phyloP scores from a whole-genome alignment of 2,329 filamentous ascomycete species.

The Colletotrichum somersetense region DNA sequence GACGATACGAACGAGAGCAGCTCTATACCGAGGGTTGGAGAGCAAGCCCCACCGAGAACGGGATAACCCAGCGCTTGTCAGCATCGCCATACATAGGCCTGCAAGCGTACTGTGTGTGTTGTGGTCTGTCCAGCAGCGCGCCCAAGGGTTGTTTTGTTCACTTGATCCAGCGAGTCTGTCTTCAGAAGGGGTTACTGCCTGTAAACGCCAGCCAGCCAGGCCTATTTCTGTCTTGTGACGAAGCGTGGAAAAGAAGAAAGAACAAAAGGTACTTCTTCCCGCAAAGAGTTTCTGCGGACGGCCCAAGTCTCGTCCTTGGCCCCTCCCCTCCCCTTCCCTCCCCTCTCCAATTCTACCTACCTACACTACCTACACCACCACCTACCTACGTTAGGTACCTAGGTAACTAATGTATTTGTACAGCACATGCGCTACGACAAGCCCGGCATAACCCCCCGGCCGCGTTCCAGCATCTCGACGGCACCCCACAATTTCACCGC shows the following conservation, averaged over 20 bases:
- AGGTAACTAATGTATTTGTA: background rate
- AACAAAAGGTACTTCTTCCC: background rate
- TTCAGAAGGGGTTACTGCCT: background rate
- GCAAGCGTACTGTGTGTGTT: background rate
- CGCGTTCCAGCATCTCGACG: conserved; percentile 25
- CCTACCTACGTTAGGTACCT: background rate
- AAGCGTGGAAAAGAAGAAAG: background rate
- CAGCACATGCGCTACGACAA: conserved; percentile 3
- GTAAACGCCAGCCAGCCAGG: background rate
- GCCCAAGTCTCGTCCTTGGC: background rate
- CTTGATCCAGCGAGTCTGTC: background rate
- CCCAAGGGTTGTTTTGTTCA: background rate
- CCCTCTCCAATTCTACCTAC: too few relatives aligned
- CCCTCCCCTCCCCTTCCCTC: too few relatives aligned
- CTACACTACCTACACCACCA: too few relatives aligned
- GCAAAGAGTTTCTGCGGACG: background rate
- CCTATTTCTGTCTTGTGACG: background rate
- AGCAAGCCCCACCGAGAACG: conserved; percentile 25
- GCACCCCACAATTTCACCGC: conserved; percentile 37
- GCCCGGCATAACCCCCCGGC: conserved; percentile 24
- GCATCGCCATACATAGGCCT: conserved; percentile 3
- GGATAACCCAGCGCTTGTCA: conserved; percentile 1
- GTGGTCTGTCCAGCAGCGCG: background rate
- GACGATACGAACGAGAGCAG: conserved; percentile 2
- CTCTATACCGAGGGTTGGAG: background rate